phyloP scores from a whole-genome alignment of 164 flowering plant species.

The Platanus orientalis region DNA sequence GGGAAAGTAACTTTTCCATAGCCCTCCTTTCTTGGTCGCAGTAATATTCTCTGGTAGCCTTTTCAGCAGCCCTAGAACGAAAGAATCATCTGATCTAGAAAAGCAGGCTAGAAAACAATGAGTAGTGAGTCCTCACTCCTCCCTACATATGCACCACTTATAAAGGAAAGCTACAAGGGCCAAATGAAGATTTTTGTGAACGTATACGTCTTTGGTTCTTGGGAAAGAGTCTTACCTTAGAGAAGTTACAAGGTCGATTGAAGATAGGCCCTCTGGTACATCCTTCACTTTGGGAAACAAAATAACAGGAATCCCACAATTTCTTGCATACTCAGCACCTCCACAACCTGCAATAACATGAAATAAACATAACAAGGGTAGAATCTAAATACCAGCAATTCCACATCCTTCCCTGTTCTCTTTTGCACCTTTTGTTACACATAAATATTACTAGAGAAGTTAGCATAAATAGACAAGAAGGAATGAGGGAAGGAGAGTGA shows the following conservation, averaged over 20 bases:
- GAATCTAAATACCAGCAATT: not conserved
- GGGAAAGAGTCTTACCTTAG: slow-evolving; percentile 44
- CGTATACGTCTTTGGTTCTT: not conserved
- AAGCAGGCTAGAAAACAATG: no score
- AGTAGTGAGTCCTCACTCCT: not conserved
- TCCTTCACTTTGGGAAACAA: slow-evolving; percentile 52
- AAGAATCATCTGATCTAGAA: no score
- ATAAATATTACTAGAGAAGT: not conserved
- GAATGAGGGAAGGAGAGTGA: not conserved
- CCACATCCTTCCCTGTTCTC: not conserved
- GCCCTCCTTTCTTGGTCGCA: no score
- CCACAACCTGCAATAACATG: slow-evolving; percentile 58
- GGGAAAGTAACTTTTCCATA: no score
- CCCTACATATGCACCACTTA: not conserved
- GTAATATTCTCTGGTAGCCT: no score
- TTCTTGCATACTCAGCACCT: slow-evolving; percentile 86
- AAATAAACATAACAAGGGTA: not conserved
- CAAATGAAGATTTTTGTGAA: not conserved
- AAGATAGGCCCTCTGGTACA: slow-evolving; percentile 45
- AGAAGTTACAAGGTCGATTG: slow-evolving; percentile 57
- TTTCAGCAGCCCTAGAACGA: no score
- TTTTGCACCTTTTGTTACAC: not conserved
- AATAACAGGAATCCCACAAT: slow-evolving; percentile 62
- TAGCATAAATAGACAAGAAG: not conserved
- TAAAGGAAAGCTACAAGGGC: not conserved